Evolutionary conservation across 73 alveolate species (phyloP).

Genomic region (Loxodes magnus): DNA sequence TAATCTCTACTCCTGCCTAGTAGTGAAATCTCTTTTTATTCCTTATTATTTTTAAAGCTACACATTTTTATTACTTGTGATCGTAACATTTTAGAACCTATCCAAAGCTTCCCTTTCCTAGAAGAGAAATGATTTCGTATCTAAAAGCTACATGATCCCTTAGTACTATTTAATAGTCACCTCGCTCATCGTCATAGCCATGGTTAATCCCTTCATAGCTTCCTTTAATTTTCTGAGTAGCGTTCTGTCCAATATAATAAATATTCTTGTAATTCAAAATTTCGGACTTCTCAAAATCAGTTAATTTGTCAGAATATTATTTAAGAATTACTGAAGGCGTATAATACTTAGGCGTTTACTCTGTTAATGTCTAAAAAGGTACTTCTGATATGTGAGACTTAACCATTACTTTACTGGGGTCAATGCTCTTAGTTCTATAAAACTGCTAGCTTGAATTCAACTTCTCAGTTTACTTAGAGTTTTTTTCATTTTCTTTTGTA

Average conservation of each 20-base stretch:
- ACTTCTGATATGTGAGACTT: too few species aligned
- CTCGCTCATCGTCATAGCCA: conserved; percentile 58
- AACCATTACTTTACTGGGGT: too few species aligned
- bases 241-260: conserved; percentile 11
- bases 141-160: conserved; percentile 85
- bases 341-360: too few species aligned
- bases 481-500: too few species aligned
- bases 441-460: too few species aligned
- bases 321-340: neutral
- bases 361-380: too few species aligned
- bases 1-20: conserved; percentile 83
- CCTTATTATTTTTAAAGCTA: conserved; percentile 84
- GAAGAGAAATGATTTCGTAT: conserved; percentile 70
- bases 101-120: conserved; percentile 95
- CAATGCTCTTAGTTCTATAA: too few species aligned
- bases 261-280: conserved; percentile 11
- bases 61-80: conserved; percentile 63
- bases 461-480: too few species aligned
- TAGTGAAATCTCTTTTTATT: conserved; percentile 80
- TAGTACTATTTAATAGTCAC: conserved; percentile 64
- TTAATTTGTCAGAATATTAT: neutral
- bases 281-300: neutral
- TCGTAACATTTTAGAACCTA: conserved; percentile 85
- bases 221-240: neutral
- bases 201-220: conserved; percentile 21